Percentiles rank a stretch among this genome's conserved stretches.
These are phyloP conservation scores for Mycena kentingensis DNA, from an alignment of 768 basidiomycete genomes.

Conservation along the genomic window DNA sequence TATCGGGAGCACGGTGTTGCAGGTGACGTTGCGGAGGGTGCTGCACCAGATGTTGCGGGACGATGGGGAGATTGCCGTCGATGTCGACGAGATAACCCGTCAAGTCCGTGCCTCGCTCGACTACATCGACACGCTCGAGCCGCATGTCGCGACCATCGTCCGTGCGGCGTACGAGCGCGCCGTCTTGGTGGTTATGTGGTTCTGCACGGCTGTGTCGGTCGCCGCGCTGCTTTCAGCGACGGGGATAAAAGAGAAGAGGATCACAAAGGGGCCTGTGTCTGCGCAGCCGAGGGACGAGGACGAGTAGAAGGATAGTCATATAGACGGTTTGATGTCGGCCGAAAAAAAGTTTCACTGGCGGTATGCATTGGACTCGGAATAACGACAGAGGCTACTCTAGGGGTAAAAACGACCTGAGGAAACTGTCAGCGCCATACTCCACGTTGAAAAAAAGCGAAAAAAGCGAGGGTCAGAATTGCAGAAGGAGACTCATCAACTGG, in stretches of 20 bases:
- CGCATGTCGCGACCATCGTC: conserved; percentile 37
- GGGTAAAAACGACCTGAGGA: too few relatives aligned
- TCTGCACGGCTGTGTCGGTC: conserved; percentile 44
- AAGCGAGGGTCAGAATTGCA: conserved; percentile 54
- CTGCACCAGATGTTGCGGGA: conserved; percentile 46
- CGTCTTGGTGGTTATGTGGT: conserved; percentile 49
- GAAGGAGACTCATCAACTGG: conserved; percentile 56
- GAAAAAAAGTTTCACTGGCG: too few relatives aligned
- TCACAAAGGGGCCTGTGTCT: conserved; percentile 11
- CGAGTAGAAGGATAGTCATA: too few relatives aligned
- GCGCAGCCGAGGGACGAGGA: background rate
- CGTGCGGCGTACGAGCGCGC: conserved; percentile 46
- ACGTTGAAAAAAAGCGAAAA: conserved; percentile 11
- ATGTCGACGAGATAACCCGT: conserved; percentile 57
- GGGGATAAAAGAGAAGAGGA: conserved; percentile 55
- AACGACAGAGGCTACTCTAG: too few relatives aligned
- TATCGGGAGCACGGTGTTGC: conserved; percentile 57
- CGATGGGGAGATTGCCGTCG: conserved; percentile 28
- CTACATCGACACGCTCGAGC: conserved; percentile 48
- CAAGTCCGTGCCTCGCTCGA: conserved; percentile 52
- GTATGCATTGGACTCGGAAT: too few relatives aligned
- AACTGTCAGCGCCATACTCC: too few relatives aligned
- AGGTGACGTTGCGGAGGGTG: conserved; percentile 47
- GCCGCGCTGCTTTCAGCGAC: conserved; percentile 46
- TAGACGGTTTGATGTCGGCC: too few relatives aligned